These are phyloP conservation scores for Cordyceps cateniannulata DNA, from an alignment of 2,329 filamentous ascomycete genomes.

Conservation along the genomic window DNA sequence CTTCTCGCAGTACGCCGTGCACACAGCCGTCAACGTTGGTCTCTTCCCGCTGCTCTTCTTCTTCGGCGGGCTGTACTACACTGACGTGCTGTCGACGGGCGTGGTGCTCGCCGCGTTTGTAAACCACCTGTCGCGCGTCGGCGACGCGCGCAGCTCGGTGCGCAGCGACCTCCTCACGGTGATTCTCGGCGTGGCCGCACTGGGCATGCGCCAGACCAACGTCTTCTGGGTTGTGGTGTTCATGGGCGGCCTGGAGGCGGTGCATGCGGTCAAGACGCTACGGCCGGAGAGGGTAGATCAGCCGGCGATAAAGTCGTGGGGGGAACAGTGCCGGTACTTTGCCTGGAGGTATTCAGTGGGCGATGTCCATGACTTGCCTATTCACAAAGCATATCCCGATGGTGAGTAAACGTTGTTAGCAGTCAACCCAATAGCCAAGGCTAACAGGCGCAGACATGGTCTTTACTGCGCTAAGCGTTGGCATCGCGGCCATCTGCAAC, in stretches of 20 bases:
- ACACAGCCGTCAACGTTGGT: conserved; percentile 70
- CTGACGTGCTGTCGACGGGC: conserved; percentile 77
- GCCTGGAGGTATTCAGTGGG: conserved; percentile 40
- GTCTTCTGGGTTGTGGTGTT: conserved; percentile 90
- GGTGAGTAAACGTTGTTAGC: conserved; percentile 32
- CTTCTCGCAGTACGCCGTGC: conserved; percentile 38
- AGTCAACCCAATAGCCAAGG: conserved; percentile 11
- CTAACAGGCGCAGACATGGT: conserved; percentile 39
- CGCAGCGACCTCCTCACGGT: conserved; percentile 40
- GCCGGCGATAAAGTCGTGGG: conserved; percentile 26
- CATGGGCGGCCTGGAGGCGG: conserved; percentile 55
- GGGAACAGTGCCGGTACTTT: conserved; percentile 32
- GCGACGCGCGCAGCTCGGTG: conserved; percentile 23
- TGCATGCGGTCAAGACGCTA: conserved; percentile 44
- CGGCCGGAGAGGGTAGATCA: conserved; percentile 25
- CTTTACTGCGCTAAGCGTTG: conserved; percentile 57
- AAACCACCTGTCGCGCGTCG: conserved; percentile 43
- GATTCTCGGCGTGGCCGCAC: conserved; percentile 54
- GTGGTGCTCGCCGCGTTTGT: conserved; percentile 66
- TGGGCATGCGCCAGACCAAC: conserved; percentile 88
- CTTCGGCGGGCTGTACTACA: conserved; percentile 93
- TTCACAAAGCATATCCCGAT: conserved; percentile 41
- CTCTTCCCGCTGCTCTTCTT: conserved; percentile 91
- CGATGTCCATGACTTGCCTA: conserved; percentile 47
- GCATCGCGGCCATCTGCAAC: conserved; percentile 48